phyloP scores from a whole-genome alignment of 2,329 filamentous ascomycete species.

The Apiospora aurea region DNA sequence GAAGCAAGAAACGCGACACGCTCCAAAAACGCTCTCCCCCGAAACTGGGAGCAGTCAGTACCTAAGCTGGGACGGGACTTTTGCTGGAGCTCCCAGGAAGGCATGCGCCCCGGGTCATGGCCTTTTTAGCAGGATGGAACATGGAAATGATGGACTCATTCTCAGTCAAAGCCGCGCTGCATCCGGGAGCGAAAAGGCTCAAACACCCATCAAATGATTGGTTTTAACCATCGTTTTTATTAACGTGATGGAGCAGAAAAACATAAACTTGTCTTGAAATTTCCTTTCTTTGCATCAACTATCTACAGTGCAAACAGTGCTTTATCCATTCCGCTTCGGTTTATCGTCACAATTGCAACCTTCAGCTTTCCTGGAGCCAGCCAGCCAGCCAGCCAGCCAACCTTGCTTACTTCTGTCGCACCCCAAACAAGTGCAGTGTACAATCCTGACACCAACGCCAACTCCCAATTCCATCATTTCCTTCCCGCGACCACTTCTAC shows the following conservation, averaged over 20 bases:
- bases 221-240: background rate
- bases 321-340: background rate
- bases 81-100: background rate
- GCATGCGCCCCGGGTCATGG: background rate
- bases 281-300: background rate
- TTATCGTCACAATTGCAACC: background rate
- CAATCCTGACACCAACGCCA: slow-evolving; percentile 11
- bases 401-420: slow-evolving; percentile 19
- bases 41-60: background rate
- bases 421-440: background rate
- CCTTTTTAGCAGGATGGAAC: background rate
- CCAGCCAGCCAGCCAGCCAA: background rate
- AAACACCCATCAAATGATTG: background rate
- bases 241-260: background rate
- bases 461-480: background rate
- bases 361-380: background rate
- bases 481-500: background rate
- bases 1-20: slow-evolving; percentile 3
- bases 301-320: background rate
- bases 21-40: background rate
- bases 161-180: background rate
- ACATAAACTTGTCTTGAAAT: background rate
- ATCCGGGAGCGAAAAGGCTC: slow-evolving; percentile 1
- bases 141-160: slow-evolving; percentile 21
- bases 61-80: background rate